A percentile compares a stretch with the other conserved stretches of the same genome.
phyloP scores from a whole-genome alignment of 2,329 filamentous ascomycete species.

The Sordariomycetes sp. region DNA sequence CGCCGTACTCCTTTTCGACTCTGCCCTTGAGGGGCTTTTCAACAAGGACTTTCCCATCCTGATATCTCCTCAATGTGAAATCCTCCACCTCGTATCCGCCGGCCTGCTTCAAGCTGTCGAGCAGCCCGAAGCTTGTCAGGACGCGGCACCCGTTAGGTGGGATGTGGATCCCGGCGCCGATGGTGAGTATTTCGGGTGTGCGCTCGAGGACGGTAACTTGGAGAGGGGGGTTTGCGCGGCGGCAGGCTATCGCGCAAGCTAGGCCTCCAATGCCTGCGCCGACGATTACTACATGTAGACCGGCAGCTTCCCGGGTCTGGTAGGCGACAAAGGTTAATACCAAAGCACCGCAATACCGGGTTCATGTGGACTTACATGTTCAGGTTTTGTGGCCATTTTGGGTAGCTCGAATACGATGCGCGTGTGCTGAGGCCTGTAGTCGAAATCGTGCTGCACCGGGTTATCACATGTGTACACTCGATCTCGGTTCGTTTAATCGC shows the following conservation, averaged over 20 bases:
- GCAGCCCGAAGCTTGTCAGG: constrained; percentile 3
- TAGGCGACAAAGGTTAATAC: not conserved
- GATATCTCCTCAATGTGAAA: constrained; percentile 4
- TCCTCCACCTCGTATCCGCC: constrained; percentile 4
- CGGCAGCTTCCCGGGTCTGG: not conserved
- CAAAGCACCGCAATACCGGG: too few relatives aligned
- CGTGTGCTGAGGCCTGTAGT: too few relatives aligned
- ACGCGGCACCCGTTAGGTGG: constrained; percentile 5
- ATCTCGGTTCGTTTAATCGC: too few relatives aligned
- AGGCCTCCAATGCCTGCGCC: constrained; percentile 1
- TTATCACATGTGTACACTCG: too few relatives aligned
- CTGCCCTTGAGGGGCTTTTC: constrained; percentile 3
- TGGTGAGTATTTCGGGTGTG: constrained; percentile 2
- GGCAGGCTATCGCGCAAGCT: constrained; percentile 3
- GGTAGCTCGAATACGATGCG: too few relatives aligned
- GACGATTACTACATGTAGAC: constrained; percentile 3
- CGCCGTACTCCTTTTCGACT: not conserved
- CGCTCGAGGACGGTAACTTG: constrained; percentile 3
- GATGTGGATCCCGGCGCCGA: constrained; percentile 6
- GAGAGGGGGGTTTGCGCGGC: constrained; percentile 1
- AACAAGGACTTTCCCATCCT: constrained; percentile 1
- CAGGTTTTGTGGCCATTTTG: not conserved
- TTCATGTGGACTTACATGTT: not conserved
- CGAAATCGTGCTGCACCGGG: too few relatives aligned
- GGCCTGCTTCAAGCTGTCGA: constrained; percentile 3